A percentile compares a stretch with the other conserved stretches of the same genome.
phyloP scores from a whole-genome alignment of 441 rosid species.

The Dalechampia spathulata region DNA sequence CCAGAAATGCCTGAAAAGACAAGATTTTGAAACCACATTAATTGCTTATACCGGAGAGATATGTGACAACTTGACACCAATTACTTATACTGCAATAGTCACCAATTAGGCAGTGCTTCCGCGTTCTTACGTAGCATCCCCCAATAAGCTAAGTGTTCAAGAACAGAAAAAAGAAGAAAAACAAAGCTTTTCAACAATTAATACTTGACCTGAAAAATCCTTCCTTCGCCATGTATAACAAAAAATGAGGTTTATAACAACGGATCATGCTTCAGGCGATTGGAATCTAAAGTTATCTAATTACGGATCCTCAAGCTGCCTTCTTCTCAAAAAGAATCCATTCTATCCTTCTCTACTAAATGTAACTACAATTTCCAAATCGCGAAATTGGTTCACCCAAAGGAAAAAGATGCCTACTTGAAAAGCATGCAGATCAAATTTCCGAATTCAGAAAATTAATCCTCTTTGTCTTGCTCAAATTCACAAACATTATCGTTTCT shows the following conservation, averaged over 20 bases:
- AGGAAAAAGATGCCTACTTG: neutral
- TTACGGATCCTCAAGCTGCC: too few species aligned
- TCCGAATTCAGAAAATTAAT: neutral
- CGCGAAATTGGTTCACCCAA: neutral
- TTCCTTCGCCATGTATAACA: neutral
- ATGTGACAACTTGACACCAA: neutral
- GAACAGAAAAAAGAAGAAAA: neutral
- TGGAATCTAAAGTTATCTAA: too few species aligned
- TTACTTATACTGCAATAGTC: neutral
- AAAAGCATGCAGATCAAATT: neutral
- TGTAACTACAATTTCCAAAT: neutral
- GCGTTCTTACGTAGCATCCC: neutral
- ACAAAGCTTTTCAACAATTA: neutral
- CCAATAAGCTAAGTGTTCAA: neutral
- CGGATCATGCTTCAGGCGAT: too few species aligned
- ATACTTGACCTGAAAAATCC: neutral
- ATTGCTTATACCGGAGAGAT: neutral
- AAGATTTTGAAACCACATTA: neutral
- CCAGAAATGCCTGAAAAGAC: conserved; percentile 41
- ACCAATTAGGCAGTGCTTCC: neutral
- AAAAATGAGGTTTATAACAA: too few species aligned
- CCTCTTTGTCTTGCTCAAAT: neutral
- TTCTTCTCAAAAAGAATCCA: neutral
- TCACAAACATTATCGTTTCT: neutral
- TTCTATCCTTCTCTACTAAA: neutral